phyloP scores from a whole-genome alignment of 441 rosid species.

The Adansonia gregorii region DNA sequence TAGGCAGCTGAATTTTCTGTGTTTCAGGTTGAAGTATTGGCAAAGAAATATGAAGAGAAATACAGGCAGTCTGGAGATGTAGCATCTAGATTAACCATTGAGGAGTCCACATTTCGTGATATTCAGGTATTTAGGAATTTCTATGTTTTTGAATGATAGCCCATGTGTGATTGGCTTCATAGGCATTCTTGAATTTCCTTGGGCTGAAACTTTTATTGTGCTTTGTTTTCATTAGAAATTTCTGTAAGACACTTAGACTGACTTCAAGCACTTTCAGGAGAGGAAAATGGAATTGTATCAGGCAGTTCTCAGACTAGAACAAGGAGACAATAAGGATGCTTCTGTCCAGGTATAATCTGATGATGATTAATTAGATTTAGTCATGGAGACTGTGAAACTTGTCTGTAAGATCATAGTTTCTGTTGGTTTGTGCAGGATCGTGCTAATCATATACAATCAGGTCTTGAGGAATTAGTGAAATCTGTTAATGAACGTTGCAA shows the following conservation, averaged over 20 bases:
- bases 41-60: slow-evolving; percentile 89
- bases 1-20: slow-evolving; percentile 26
- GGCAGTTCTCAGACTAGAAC: slow-evolving; percentile 81
- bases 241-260: slow-evolving; percentile 15
- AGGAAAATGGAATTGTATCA: slow-evolving; percentile 89
- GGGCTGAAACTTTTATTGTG: neutral
- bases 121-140: slow-evolving; percentile 70
- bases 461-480: slow-evolving; percentile 84
- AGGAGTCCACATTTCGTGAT: slow-evolving; percentile 98
- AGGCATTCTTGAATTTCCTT: slow-evolving; percentile 12
- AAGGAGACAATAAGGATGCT: slow-evolving; percentile 60
- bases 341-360: slow-evolving; percentile 59
- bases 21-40: slow-evolving; percentile 74
- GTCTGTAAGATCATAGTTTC: slow-evolving; percentile 30
- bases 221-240: slow-evolving; percentile 25
- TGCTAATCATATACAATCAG: slow-evolving; percentile 65
- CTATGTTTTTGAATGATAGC: slow-evolving; percentile 5
- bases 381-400: slow-evolving; percentile 30
- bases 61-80: slow-evolving; percentile 89
- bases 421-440: slow-evolving; percentile 62
- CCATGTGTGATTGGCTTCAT: slow-evolving; percentile 13
- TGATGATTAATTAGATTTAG: slow-evolving; percentile 34
- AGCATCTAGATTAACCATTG: slow-evolving; percentile 85
- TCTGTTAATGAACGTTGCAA: slow-evolving; percentile 88
- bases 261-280: slow-evolving; percentile 59